These are phyloP conservation scores for Pichia sp. DNA, from an alignment of 1,139 yeast species.

Conservation along the genomic window DNA sequence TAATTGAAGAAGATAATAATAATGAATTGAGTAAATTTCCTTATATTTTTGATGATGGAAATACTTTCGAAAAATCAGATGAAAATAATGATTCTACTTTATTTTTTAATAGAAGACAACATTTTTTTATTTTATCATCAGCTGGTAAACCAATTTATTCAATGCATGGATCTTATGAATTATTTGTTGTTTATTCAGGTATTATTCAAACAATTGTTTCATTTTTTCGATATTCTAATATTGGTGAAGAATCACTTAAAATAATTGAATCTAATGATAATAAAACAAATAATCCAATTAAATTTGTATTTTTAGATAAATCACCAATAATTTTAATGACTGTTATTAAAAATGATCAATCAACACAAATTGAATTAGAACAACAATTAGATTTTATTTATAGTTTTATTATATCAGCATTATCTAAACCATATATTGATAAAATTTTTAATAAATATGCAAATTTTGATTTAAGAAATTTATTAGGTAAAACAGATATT, in stretches of 20 bases:
- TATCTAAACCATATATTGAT: constrained; percentile 68
- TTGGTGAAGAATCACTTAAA: constrained; percentile 30
- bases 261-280: constrained; percentile 34
- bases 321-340: constrained; percentile 74
- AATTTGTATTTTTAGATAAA: constrained; percentile 56
- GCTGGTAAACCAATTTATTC: constrained; percentile 95
- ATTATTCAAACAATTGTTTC: constrained; percentile 62
- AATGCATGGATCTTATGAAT: constrained; percentile 67
- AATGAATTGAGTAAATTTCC: constrained; percentile 6
- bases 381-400: constrained; percentile 71
- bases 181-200: constrained; percentile 70
- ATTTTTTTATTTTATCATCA: constrained; percentile 74
- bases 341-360: constrained; percentile 49
- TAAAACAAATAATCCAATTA: constrained; percentile 30
- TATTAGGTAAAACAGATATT: constrained; percentile 64
- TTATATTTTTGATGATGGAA: constrained; percentile 16
- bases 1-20: not conserved
- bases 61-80: constrained; percentile 25
- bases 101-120: constrained; percentile 49
- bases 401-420: constrained; percentile 71
- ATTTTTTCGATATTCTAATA: constrained; percentile 43
- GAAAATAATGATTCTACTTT: constrained; percentile 22
- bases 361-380: constrained; percentile 38
- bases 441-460: constrained; percentile 65
- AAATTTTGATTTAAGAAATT: constrained; percentile 75